A percentile compares a stretch with the other conserved stretches of the same genome.
Conservation (phyloP, 768 basidiomycete genomes). For the Coprinellus micaceus region DNA sequence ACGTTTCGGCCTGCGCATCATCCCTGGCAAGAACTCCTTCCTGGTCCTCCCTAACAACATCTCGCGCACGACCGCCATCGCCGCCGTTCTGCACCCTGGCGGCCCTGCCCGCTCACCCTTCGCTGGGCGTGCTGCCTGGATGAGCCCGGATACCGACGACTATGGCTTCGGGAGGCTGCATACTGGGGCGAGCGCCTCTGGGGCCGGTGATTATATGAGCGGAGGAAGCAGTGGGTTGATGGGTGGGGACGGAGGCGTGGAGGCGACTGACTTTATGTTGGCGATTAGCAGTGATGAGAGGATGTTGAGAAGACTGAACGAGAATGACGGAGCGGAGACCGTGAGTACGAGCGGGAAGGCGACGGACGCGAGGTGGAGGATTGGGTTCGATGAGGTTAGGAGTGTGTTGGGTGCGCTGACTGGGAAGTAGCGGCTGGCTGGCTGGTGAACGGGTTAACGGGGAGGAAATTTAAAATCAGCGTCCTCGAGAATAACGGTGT, state of each 20-base stretch:
- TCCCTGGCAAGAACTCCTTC: constrained; percentile 76
- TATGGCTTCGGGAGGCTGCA: neutral
- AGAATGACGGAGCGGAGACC: constrained; percentile 70
- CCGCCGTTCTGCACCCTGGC: constrained; percentile 70
- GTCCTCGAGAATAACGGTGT: neutral
- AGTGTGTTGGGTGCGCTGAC: constrained; percentile 28
- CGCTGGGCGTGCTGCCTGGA: constrained; percentile 22
- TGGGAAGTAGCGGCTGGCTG: neutral
- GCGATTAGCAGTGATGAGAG: constrained; percentile 76
- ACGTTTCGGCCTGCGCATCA: constrained; percentile 77
- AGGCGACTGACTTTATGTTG: constrained; percentile 56
- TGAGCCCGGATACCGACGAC: constrained; percentile 7
- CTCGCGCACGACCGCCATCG: constrained; percentile 79
- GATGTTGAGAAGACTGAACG: constrained; percentile 69
- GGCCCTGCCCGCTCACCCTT: constrained; percentile 41
- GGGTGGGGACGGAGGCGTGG: constrained; percentile 23
- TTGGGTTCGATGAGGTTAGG: constrained; percentile 33
- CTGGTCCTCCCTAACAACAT: constrained; percentile 80
- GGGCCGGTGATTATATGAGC: constrained; percentile 15
- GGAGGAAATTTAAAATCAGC: neutral
- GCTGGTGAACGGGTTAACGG: neutral
- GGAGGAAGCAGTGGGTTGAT: constrained; percentile 18
- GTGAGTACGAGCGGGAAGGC: constrained; percentile 66
- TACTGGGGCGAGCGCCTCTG: constrained; percentile 27
- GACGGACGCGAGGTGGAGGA: constrained; percentile 76